phyloP scores from a whole-genome alignment of 2,329 filamentous ascomycete genomes.

The Knufia petricola region DNA sequence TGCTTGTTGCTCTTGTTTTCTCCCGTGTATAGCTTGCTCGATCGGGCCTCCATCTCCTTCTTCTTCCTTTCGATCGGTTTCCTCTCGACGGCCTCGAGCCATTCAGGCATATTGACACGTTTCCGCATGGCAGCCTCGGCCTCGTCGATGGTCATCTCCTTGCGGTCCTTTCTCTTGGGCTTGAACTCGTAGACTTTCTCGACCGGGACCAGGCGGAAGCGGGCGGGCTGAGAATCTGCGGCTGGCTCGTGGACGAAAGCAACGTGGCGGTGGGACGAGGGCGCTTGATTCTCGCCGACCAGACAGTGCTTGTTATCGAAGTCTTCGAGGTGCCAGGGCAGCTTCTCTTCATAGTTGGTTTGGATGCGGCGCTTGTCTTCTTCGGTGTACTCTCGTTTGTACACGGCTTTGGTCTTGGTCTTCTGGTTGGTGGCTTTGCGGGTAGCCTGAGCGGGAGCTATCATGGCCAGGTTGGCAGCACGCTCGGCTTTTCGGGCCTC shows the following conservation, averaged over 20 bases:
- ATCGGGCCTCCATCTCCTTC: slow-evolving; percentile 45
- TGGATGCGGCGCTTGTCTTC: slow-evolving; percentile 59
- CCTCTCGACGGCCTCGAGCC: slow-evolving; percentile 60
- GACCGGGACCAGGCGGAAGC: slow-evolving; percentile 61
- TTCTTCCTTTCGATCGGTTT: slow-evolving; percentile 46
- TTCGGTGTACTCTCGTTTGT: slow-evolving; percentile 65
- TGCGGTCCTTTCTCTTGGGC: slow-evolving; percentile 61
- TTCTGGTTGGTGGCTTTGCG: slow-evolving; percentile 56
- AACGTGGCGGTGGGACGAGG: slow-evolving; percentile 70
- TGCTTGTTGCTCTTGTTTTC: slow-evolving; percentile 34
- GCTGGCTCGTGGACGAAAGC: slow-evolving; percentile 60
- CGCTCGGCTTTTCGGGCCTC: slow-evolving; percentile 76
- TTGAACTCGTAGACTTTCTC: slow-evolving; percentile 94
- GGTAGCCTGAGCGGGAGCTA: slow-evolving; percentile 65
- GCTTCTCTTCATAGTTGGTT: slow-evolving; percentile 79
- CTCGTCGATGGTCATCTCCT: slow-evolving; percentile 70
- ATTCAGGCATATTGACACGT: slow-evolving; percentile 65
- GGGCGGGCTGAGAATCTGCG: slow-evolving; percentile 57
- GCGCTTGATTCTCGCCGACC: slow-evolving; percentile 83
- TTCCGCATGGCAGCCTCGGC: slow-evolving; percentile 75
- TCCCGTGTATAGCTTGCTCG: slow-evolving; percentile 20
- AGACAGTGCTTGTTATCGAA: slow-evolving; percentile 92
- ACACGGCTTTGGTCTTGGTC: slow-evolving; percentile 81
- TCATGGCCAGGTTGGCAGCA: slow-evolving; percentile 80
- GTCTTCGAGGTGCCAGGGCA: slow-evolving; percentile 95